Evolutionary conservation across 2,329 filamentous ascomycete genomes (phyloP).

Genomic region (Colletotrichum brevisporum): DNA sequence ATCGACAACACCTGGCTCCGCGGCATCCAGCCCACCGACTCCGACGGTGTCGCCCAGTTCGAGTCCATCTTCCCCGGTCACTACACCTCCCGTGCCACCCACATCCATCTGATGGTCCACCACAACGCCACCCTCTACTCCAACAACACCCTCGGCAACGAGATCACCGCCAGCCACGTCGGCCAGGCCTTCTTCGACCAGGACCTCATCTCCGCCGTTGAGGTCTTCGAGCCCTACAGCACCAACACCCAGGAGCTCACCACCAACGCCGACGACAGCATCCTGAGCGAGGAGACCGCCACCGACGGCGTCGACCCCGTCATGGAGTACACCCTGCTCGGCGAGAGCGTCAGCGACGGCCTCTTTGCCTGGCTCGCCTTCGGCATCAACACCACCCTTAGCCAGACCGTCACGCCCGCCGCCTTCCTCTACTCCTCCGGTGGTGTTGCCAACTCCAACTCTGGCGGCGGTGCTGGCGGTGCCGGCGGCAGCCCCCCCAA

Average conservation of each 20-base stretch:
- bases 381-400: slow-evolving; percentile 57
- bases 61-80: slow-evolving; percentile 60
- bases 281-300: slow-evolving; percentile 60
- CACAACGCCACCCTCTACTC: slow-evolving; percentile 47
- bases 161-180: slow-evolving; percentile 67
- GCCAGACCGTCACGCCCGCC: slow-evolving; percentile 47
- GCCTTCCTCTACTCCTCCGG: slow-evolving; percentile 50
- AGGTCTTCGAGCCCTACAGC: slow-evolving; percentile 60
- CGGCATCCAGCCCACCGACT: slow-evolving; percentile 56
- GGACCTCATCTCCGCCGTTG: slow-evolving; percentile 64
- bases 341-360: slow-evolving; percentile 65
- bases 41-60: slow-evolving; percentile 57
- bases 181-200: slow-evolving; percentile 76
- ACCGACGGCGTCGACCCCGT: slow-evolving; percentile 69
- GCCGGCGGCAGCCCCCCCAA: slow-evolving; percentile 34
- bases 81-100: slow-evolving; percentile 56
- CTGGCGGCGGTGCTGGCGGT: slow-evolving; percentile 42
- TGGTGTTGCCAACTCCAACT: slow-evolving; percentile 49
- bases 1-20: slow-evolving; percentile 55
- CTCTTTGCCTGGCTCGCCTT: slow-evolving; percentile 68
- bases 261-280: slow-evolving; percentile 64
- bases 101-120: slow-evolving; percentile 57
- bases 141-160: slow-evolving; percentile 53
- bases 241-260: slow-evolving; percentile 60
- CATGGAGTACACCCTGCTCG: slow-evolving; percentile 70